These are phyloP conservation scores for Pyracantha coccinea DNA, from an alignment of 331 rosid species.

Conservation along the genomic window DNA sequence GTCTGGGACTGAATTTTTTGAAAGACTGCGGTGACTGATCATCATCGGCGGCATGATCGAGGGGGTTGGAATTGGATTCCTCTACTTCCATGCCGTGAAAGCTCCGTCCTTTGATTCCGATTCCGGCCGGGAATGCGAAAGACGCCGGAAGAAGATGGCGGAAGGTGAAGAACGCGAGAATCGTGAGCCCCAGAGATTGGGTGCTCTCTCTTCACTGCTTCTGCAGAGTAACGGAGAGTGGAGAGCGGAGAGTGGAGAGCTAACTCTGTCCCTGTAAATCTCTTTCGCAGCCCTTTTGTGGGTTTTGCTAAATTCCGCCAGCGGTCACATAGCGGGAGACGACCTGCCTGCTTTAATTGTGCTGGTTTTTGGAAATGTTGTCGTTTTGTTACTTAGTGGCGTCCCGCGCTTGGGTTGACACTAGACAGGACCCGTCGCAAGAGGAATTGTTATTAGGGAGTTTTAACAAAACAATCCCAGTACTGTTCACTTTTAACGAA, in stretches of 20 bases:
- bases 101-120: not conserved
- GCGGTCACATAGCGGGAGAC: not conserved
- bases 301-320: not conserved
- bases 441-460: too few relatives aligned
- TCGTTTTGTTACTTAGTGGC: not conserved
- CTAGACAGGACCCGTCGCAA: not conserved
- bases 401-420: not conserved
- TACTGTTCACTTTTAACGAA: too few relatives aligned
- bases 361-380: not conserved
- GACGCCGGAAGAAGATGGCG: not conserved
- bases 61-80: not conserved
- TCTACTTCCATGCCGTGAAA: not conserved
- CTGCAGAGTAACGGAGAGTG: not conserved
- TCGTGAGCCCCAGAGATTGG: not conserved
- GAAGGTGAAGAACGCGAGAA: not conserved
- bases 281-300: not conserved
- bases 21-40: not conserved
- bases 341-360: not conserved
- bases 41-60: not conserved
- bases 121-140: not conserved
- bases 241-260: too few relatives aligned
- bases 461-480: too few relatives aligned
- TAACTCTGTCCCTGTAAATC: not conserved
- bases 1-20: constrained; percentile 30
- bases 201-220: not conserved